Conservation (phyloP, 225 moss, liverwort and hornwort species). For the Ulota crispa region DNA sequence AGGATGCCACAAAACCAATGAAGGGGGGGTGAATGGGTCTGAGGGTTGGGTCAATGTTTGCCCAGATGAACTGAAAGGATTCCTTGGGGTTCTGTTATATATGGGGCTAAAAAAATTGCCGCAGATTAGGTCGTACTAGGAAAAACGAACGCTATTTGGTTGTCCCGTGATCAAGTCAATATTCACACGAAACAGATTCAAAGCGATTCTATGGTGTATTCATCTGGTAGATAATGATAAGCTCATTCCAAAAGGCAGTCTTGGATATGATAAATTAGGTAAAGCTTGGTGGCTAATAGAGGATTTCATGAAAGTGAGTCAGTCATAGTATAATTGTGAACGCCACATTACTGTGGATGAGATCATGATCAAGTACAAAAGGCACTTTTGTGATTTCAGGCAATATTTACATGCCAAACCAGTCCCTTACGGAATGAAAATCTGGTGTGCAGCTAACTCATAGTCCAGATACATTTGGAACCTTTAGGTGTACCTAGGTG, state of each 20-base stretch:
- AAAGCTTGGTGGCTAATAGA: not conserved
- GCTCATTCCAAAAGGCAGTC: not conserved
- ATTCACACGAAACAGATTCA: not conserved
- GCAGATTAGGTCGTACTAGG: not conserved
- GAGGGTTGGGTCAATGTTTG: not conserved
- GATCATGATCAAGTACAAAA: not conserved
- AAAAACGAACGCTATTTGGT: not conserved
- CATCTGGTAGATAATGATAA: not conserved
- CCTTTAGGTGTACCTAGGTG: not conserved
- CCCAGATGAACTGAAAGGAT: not conserved
- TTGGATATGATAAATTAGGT: not conserved
- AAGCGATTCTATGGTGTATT: not conserved
- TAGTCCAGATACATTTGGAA: not conserved
- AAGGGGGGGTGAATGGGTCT: not conserved
- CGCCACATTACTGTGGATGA: not conserved
- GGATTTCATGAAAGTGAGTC: not conserved
- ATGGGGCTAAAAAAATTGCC: not conserved
- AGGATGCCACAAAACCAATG: not conserved
- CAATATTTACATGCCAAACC: not conserved
- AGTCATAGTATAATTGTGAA: not conserved
- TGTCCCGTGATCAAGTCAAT: not conserved
- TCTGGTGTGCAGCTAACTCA: not conserved
- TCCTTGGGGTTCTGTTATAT: not conserved
- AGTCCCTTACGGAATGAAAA: not conserved
- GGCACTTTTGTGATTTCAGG: not conserved